Evolutionary conservation across 164 flowering plant species (phyloP).

Genomic region (Kingdonia uniflora): DNA sequence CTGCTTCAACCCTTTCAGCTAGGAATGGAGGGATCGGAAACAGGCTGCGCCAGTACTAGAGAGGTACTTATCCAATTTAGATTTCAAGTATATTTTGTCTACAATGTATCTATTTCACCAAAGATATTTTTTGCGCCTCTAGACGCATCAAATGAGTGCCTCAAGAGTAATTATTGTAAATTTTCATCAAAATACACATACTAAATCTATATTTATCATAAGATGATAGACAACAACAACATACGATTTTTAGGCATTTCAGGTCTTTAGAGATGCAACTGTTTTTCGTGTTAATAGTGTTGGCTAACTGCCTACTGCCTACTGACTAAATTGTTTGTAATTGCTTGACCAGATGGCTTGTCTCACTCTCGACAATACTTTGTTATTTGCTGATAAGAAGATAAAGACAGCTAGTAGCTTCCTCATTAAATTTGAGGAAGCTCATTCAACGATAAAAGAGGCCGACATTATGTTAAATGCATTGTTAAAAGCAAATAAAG

Average conservation of each 20-base stretch:
- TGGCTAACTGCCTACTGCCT: no score
- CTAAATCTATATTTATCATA: no score
- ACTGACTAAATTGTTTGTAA: not conserved
- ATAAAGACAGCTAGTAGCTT: constrained; percentile 22
- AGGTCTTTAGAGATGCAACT: no score
- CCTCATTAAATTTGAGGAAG: constrained; percentile 56
- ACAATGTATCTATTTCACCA: no score
- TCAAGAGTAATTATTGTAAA: no score
- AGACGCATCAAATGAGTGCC: no score
- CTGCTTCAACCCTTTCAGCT: constrained; percentile 5
- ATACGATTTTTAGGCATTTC: no score
- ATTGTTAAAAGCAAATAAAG: constrained; percentile 45
- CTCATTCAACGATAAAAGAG: constrained; percentile 54
- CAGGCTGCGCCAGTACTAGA: constrained; percentile 8
- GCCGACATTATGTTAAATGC: constrained; percentile 62
- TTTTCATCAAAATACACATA: no score
- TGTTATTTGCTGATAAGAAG: constrained; percentile 23
- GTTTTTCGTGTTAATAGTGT: no score
- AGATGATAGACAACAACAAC: no score
- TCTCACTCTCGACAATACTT: constrained; percentile 9
- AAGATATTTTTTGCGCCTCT: no score
- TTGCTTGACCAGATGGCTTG: constrained; percentile 9
- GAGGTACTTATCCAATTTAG: constrained; percentile 13
- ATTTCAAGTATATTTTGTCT: no score
- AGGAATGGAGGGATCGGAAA: constrained; percentile 11